Evolutionary conservation across 768 basidiomycete genomes (phyloP).

Genomic region (Macrolepiota albuminosa): DNA sequence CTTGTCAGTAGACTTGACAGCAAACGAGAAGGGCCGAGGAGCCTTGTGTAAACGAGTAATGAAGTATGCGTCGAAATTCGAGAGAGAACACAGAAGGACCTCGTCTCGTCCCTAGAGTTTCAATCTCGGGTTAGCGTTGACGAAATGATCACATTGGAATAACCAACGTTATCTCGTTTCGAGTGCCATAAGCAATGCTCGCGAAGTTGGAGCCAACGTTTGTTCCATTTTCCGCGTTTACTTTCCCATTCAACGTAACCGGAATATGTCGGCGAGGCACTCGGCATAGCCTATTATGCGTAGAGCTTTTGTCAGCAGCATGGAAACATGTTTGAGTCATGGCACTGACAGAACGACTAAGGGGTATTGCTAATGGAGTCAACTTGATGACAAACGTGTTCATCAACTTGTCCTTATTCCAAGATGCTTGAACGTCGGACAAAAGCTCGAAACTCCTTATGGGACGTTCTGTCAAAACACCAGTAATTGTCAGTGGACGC

Average conservation of each 20-base stretch:
- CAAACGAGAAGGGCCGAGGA: slow-evolving; percentile 82
- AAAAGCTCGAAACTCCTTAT: slow-evolving; percentile 79
- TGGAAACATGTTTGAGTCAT: neutral
- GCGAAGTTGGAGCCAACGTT: slow-evolving; percentile 83
- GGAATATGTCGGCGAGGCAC: slow-evolving; percentile 41
- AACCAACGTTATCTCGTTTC: slow-evolving; percentile 80
- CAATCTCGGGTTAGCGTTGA: neutral
- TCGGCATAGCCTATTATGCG: slow-evolving; percentile 30
- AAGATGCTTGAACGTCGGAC: slow-evolving; percentile 73
- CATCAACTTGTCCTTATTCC: slow-evolving; percentile 79
- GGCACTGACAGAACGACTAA: slow-evolving; percentile 54
- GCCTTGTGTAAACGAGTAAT: slow-evolving; percentile 74
- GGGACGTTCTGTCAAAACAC: slow-evolving; percentile 66
- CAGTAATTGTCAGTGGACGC: slow-evolving; percentile 9
- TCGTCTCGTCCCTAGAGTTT: slow-evolving; percentile 75
- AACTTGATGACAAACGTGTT: slow-evolving; percentile 79
- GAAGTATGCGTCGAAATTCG: slow-evolving; percentile 85
- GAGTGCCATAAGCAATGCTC: slow-evolving; percentile 85
- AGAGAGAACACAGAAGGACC: slow-evolving; percentile 73
- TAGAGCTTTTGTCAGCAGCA: slow-evolving; percentile 2
- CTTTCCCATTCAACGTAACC: slow-evolving; percentile 84
- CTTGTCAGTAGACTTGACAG: slow-evolving; percentile 86
- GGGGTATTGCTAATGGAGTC: slow-evolving; percentile 56
- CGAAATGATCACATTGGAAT: neutral
- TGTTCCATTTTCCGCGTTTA: slow-evolving; percentile 94